A percentile compares a stretch with the other conserved stretches of the same genome.
phyloP scores from a whole-genome alignment of 73 alveolate genomes.

The Uronychia setigera region DNA sequence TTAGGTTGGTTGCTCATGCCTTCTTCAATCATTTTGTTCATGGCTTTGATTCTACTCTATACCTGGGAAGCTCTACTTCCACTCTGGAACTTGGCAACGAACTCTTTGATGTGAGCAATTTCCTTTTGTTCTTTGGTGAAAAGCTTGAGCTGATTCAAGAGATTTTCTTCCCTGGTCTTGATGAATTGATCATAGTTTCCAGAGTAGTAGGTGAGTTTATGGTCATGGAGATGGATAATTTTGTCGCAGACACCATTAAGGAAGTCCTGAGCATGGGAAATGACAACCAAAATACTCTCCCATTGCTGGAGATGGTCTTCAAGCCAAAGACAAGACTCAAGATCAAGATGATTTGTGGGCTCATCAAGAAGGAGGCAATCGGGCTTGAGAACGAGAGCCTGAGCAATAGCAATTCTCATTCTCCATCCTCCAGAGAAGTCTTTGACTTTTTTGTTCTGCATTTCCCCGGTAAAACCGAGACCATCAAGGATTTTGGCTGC shows the following conservation, averaged over 20 bases:
- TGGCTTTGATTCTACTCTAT: slow-evolving; percentile 90
- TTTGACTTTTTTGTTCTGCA: slow-evolving; percentile 53
- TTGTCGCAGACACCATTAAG: slow-evolving; percentile 54
- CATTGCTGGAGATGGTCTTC: slow-evolving; percentile 64
- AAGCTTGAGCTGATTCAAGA: slow-evolving; percentile 56
- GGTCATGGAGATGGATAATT: slow-evolving; percentile 40
- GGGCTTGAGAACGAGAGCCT: slow-evolving; percentile 66
- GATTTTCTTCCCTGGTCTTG: slow-evolving; percentile 57
- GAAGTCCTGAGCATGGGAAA: slow-evolving; percentile 65
- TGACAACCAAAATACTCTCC: slow-evolving; percentile 31
- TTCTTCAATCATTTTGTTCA: slow-evolving; percentile 75
- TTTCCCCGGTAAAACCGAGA: slow-evolving; percentile 61
- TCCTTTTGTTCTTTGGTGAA: slow-evolving; percentile 73
- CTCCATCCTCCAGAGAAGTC: slow-evolving; percentile 85
- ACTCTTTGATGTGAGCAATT: slow-evolving; percentile 57
- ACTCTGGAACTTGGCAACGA: slow-evolving; percentile 59
- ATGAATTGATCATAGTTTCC: slow-evolving; percentile 67
- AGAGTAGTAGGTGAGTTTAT: slow-evolving; percentile 49
- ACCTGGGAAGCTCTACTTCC: slow-evolving; percentile 92
- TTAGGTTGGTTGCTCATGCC: slow-evolving; percentile 21
- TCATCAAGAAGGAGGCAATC: slow-evolving; percentile 72
- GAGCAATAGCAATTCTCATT: slow-evolving; percentile 75
- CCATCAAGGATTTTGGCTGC: slow-evolving; percentile 64
- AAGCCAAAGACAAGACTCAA: slow-evolving; percentile 72
- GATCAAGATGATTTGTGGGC: slow-evolving; percentile 79